These are phyloP conservation scores for Trypanosoma cruzi DNA, from an alignment of 208 protist species.

Conservation along the genomic window DNA sequence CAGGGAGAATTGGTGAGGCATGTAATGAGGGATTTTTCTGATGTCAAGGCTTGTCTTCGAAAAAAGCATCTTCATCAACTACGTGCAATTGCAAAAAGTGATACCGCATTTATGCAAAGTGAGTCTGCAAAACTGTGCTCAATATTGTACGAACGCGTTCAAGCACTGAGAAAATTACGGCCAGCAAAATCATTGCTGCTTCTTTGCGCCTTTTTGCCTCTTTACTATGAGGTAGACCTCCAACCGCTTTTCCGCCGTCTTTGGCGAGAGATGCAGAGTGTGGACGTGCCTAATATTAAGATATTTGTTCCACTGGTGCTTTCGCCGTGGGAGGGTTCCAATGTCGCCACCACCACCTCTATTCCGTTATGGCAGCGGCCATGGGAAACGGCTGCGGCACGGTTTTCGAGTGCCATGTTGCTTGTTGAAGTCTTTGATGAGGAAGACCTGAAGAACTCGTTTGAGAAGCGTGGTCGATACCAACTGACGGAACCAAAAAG, in stretches of 20 bases:
- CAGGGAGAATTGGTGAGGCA: too few relatives aligned
- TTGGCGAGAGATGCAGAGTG: constrained; percentile 29
- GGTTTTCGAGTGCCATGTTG: constrained; percentile 46
- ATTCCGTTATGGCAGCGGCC: constrained; percentile 3
- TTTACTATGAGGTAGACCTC: constrained; percentile 81
- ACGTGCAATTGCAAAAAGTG: constrained; percentile 38
- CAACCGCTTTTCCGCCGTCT: constrained; percentile 55
- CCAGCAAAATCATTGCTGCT: constrained; percentile 29
- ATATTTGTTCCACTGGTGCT: constrained; percentile 43
- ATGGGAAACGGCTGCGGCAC: constrained; percentile 3
- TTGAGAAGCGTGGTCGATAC: constrained; percentile 42
- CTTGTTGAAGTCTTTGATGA: constrained; percentile 69
- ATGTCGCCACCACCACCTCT: neutral
- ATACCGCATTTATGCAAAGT: constrained; percentile 27
- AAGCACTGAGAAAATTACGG: constrained; percentile 5
- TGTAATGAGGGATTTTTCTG: constrained; percentile 5
- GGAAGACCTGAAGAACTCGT: constrained; percentile 41
- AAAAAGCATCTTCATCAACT: constrained; percentile 40
- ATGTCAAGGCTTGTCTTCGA: constrained; percentile 40
- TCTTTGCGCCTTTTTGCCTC: constrained; percentile 63
- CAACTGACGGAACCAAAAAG: constrained; percentile 46
- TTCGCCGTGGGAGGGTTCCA: neutral
- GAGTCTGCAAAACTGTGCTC: constrained; percentile 50
- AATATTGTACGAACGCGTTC: constrained; percentile 43
- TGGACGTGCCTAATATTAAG: constrained; percentile 14